Evolutionary conservation across 768 basidiomycete species (phyloP).

Genomic region (Boletus reticulatus): DNA sequence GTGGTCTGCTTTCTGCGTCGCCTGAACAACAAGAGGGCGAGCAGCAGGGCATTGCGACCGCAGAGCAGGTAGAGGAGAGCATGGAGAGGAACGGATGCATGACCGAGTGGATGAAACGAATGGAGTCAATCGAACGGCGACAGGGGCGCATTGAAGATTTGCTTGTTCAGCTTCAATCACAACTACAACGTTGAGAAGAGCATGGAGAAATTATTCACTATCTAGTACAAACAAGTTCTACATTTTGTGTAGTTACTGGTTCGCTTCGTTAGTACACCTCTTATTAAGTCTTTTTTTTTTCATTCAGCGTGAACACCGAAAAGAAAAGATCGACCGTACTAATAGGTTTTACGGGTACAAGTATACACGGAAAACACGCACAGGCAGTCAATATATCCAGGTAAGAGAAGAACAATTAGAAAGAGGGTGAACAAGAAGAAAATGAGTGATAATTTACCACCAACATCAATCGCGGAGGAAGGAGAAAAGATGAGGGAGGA

Average conservation of each 20-base stretch:
- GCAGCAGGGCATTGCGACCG: slow-evolving; percentile 18
- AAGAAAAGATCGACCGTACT: not conserved
- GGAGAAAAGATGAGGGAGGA: not conserved
- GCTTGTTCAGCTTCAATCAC: slow-evolving; percentile 33
- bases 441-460: slow-evolving; percentile 29
- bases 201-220: not conserved
- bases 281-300: slow-evolving; percentile 2
- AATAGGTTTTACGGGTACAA: slow-evolving; percentile 14
- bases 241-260: not conserved
- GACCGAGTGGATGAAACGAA: slow-evolving; percentile 30
- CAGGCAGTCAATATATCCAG: slow-evolving; percentile 8
- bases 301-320: not conserved
- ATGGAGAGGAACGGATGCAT: slow-evolving; percentile 27
- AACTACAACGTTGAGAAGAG: slow-evolving; percentile 10
- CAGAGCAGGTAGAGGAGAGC: slow-evolving; percentile 26
- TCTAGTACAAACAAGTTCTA: not conserved
- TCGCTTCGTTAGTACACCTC: not conserved
- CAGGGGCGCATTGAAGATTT: slow-evolving; percentile 51
- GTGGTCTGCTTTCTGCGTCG: slow-evolving; percentile 24
- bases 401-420: not conserved
- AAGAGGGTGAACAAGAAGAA: not conserved
- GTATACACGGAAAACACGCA: slow-evolving; percentile 7
- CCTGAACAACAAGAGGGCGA: slow-evolving; percentile 16
- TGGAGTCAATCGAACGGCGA: slow-evolving; percentile 41
- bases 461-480: not conserved